A percentile compares a stretch with the other conserved stretches of the same genome.
Evolutionary conservation across 306 rosid species (phyloP).

Genomic region (Ziziphus jujuba): DNA sequence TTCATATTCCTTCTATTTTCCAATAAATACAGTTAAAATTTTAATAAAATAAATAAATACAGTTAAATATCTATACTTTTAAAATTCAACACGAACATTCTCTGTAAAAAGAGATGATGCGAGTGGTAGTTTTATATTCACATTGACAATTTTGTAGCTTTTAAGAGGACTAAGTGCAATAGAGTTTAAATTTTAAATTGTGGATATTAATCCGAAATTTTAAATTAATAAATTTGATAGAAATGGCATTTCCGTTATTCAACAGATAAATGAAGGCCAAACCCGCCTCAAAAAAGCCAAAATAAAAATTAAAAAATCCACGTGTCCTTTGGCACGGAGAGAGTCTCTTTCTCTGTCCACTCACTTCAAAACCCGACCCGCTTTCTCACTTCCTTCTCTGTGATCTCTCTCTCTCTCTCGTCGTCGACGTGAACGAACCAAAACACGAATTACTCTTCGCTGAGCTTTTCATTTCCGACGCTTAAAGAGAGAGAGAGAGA

Average conservation of each 20-base stretch:
- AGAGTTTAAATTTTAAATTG: too few species aligned
- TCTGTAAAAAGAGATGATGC: too few species aligned
- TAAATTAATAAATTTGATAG: too few species aligned
- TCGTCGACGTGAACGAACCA: background rate
- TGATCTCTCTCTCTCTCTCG: background rate
- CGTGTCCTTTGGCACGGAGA: constrained; percentile 29
- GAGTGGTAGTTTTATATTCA: too few species aligned
- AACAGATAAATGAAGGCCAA: background rate
- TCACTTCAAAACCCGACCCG: constrained; percentile 6
- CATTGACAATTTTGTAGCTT: too few species aligned
- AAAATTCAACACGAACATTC: too few species aligned
- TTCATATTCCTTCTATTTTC: too few species aligned
- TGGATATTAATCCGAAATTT: too few species aligned
- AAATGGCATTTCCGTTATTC: constrained; percentile 25
- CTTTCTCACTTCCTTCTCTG: constrained; percentile 1
- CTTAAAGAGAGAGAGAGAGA: background rate
- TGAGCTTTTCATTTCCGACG: background rate
- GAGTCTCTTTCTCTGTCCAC: constrained; percentile 5
- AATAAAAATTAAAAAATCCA: background rate
- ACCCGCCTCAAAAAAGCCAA: background rate
- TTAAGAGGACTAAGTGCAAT: too few species aligned
- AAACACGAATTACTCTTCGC: background rate
- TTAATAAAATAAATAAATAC: too few species aligned
- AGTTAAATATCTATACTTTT: too few species aligned
- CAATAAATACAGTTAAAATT: too few species aligned